These are phyloP conservation scores for Passiflora organensis DNA, from an alignment of 345 rosid species.

Conservation along the genomic window DNA sequence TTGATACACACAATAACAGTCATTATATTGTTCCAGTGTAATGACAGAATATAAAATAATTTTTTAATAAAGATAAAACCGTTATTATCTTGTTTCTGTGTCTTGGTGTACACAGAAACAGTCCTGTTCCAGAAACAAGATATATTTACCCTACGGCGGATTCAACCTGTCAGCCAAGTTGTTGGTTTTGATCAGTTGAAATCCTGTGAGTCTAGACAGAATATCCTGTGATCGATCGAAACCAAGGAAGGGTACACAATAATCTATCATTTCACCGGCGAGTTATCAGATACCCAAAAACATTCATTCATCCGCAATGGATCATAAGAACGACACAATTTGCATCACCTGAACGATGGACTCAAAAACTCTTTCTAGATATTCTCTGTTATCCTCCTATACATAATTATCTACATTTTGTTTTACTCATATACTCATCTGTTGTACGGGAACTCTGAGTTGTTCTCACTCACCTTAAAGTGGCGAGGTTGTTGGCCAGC, in stretches of 20 bases:
- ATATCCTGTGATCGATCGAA: not conserved
- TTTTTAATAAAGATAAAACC: no score
- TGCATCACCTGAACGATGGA: slow-evolving; percentile 11
- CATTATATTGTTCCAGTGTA: no score
- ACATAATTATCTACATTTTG: slow-evolving; percentile 9
- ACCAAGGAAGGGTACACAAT: not conserved
- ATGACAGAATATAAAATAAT: no score
- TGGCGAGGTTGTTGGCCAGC: slow-evolving; percentile 67
- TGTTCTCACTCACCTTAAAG: slow-evolving; percentile 76
- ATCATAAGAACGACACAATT: slow-evolving; percentile 1
- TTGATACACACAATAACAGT: no score
- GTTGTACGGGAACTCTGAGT: slow-evolving; percentile 59
- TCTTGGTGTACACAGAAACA: no score
- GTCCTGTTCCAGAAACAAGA: no score
- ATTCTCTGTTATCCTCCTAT: slow-evolving; percentile 4
- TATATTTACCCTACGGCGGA: no score
- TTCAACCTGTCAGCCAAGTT: not conserved
- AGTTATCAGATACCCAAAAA: not conserved
- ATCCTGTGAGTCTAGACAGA: not conserved
- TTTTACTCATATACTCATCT: slow-evolving; percentile 1
- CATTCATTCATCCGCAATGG: not conserved
- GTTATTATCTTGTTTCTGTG: no score
- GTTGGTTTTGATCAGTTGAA: no score
- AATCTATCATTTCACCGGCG: slow-evolving; percentile 1
- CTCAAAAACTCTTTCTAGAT: not conserved